Evolutionary conservation across 139 green algal species (phyloP).

Genomic region (Desmodesmus armatus): DNA sequence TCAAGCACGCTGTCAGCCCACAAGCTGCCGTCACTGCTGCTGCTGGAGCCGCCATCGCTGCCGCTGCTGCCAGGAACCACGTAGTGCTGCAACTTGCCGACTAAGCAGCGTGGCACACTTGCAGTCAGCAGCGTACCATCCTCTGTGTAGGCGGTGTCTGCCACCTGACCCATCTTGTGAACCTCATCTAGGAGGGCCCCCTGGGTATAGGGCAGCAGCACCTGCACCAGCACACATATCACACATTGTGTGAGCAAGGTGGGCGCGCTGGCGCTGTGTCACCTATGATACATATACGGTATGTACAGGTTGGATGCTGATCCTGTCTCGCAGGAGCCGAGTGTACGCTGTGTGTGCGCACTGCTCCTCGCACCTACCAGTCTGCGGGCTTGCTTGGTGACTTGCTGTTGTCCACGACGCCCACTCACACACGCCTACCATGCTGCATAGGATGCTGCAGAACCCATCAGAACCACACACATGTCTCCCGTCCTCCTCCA

Average conservation of each 20-base stretch:
- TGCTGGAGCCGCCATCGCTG: constrained; percentile 3
- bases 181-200: constrained; percentile 63
- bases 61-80: background rate
- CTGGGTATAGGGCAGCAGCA: constrained; percentile 62
- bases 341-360: no score
- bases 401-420: no score
- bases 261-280: no score
- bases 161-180: constrained; percentile 52
- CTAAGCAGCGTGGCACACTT: constrained; percentile 44
- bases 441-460: no score
- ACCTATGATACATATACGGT: background rate
- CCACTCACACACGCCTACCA: no score
- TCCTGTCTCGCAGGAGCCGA: background rate
- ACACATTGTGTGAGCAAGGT: constrained; percentile 14
- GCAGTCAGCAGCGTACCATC: constrained; percentile 45
- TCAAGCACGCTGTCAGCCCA: background rate
- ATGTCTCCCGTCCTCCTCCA: no score
- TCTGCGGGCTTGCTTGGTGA: no score
- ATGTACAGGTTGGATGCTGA: background rate
- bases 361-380: no score
- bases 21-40: background rate
- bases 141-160: constrained; percentile 41
- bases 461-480: no score
- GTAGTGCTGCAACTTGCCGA: constrained; percentile 39
- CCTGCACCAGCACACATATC: constrained; percentile 44